phyloP scores from a whole-genome alignment of 345 rosid species.

The Theobroma cacao region DNA sequence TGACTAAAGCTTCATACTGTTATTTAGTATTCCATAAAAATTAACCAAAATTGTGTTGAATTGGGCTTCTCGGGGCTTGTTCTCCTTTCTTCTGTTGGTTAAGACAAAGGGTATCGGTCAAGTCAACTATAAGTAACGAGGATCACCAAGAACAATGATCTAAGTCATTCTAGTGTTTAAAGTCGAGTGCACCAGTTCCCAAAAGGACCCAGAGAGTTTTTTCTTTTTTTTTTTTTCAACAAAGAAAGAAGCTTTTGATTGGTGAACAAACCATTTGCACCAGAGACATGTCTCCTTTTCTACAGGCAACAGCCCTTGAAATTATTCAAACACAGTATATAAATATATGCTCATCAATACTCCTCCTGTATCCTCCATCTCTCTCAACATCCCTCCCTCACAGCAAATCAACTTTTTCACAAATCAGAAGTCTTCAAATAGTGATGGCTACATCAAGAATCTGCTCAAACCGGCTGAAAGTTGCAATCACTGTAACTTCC shows the following conservation, averaged over 20 bases:
- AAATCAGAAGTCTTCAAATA: not conserved
- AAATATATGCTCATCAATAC: not conserved
- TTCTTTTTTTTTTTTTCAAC: constrained; percentile 5
- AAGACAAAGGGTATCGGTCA: not conserved
- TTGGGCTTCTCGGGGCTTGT: not conserved
- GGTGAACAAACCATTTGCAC: constrained; percentile 23
- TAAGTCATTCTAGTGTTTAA: constrained; percentile 6
- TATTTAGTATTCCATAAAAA: not conserved
- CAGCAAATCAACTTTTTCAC: not conserved
- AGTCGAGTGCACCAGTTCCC: constrained; percentile 39
- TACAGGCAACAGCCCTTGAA: constrained; percentile 18
- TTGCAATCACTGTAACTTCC: constrained; percentile 25
- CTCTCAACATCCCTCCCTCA: not conserved
- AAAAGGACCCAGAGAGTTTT: constrained; percentile 10
- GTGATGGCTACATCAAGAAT: constrained; percentile 23
- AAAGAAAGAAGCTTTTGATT: constrained; percentile 12
- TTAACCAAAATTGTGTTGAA: not conserved
- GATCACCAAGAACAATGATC: constrained; percentile 8
- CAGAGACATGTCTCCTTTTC: constrained; percentile 43
- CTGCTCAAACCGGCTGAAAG: constrained; percentile 17
- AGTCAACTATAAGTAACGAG: not conserved
- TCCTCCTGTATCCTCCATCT: not conserved
- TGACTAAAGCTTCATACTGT: not conserved
- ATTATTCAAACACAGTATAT: not conserved
- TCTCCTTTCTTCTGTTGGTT: not conserved